Evolutionary conservation across 768 basidiomycete species (phyloP).

Genomic region (Boletus tylopilopsis): DNA sequence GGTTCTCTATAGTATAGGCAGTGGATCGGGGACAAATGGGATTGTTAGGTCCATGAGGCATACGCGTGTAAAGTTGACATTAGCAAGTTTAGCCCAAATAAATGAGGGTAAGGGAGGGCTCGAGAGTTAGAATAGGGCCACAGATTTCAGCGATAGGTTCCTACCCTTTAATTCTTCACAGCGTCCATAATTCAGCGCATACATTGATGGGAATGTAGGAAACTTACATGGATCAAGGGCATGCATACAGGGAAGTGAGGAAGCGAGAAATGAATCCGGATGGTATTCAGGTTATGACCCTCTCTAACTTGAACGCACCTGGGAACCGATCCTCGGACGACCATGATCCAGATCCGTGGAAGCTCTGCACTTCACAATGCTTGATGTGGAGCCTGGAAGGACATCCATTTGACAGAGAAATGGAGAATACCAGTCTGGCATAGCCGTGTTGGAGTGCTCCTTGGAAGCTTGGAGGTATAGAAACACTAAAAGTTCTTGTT

Average conservation of each 20-base stretch:
- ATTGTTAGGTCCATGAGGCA: conserved; percentile 7
- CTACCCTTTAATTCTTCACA: background rate
- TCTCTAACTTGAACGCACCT: conserved; percentile 1
- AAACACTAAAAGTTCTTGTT: background rate
- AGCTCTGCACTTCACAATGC: background rate
- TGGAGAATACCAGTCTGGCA: background rate
- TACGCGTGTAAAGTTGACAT: conserved; percentile 5
- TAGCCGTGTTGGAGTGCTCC: background rate
- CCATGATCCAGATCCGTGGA: background rate
- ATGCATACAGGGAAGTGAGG: background rate
- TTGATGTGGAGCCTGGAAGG: background rate
- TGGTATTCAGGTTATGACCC: background rate
- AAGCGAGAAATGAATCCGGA: background rate
- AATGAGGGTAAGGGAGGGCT: background rate
- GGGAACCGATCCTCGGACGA: conserved; percentile 13
- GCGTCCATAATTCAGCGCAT: background rate
- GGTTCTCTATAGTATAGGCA: background rate
- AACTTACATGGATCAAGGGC: background rate
- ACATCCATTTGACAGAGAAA: conserved; percentile 5
- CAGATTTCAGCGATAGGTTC: background rate
- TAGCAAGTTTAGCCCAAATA: background rate
- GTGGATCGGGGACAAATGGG: background rate
- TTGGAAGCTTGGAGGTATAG: background rate
- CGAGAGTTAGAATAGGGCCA: background rate
- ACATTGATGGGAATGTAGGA: background rate